Conservation (phyloP, 2,329 filamentous ascomycete species). For the Zalaria obscura region DNA sequence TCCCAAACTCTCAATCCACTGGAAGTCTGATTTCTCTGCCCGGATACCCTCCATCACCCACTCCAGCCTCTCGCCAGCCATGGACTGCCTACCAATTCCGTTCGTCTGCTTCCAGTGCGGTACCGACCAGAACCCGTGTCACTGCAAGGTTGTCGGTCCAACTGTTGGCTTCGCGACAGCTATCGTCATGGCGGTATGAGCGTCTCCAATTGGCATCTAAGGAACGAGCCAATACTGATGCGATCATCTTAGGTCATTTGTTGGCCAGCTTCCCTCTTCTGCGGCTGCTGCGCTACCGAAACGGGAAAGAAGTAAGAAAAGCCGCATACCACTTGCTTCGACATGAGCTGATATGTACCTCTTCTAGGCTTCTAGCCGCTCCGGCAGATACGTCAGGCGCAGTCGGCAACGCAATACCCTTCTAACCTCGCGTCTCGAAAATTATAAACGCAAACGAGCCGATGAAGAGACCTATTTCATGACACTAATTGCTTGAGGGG, state of each 20-base stretch:
- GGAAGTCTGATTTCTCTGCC: too few relatives aligned
- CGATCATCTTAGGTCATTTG: slow-evolving; percentile 14
- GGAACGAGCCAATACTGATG: slow-evolving; percentile 1
- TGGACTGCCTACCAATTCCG: slow-evolving; percentile 15
- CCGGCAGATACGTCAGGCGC: slow-evolving; percentile 17
- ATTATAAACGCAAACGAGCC: not conserved
- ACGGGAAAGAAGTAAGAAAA: slow-evolving; percentile 16
- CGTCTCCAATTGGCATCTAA: not conserved
- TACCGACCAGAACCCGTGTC: slow-evolving; percentile 22
- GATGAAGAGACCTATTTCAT: too few relatives aligned
- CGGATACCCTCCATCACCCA: too few relatives aligned
- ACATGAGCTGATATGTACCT: not conserved
- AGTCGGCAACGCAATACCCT: slow-evolving; percentile 20
- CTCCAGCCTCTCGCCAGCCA: not conserved
- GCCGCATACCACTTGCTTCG: not conserved
- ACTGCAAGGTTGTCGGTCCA: slow-evolving; percentile 23
- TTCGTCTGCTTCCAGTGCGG: slow-evolving; percentile 22
- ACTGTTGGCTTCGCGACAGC: slow-evolving; percentile 20
- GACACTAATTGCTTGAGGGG: not conserved
- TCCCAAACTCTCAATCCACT: too few relatives aligned
- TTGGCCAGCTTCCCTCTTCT: slow-evolving; percentile 23
- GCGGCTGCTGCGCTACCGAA: slow-evolving; percentile 22
- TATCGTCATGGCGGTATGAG: slow-evolving; percentile 16
- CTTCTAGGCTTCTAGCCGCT: slow-evolving; percentile 20
- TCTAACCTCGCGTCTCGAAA: slow-evolving; percentile 9